A percentile compares a stretch with the other conserved stretches of the same genome.
phyloP scores from a whole-genome alignment of 768 basidiomycete genomes.

The Amanita molliuscula region DNA sequence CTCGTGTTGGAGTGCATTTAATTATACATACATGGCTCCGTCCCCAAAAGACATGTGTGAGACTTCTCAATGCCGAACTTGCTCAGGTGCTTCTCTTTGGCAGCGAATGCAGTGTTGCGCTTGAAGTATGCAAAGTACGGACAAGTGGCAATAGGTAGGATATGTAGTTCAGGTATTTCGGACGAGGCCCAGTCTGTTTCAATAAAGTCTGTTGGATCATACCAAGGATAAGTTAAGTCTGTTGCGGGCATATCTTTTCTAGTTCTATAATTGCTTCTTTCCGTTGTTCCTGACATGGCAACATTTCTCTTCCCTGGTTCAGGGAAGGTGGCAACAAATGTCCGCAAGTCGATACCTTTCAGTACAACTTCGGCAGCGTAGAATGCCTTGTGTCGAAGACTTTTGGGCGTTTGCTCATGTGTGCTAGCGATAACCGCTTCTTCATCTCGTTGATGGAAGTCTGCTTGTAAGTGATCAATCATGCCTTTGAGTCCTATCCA shows the following conservation, averaged over 20 bases:
- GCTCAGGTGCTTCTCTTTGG: conserved; percentile 33
- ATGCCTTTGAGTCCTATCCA: conserved; percentile 82
- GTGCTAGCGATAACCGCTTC: conserved; percentile 55
- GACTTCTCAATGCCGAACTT: conserved; percentile 86
- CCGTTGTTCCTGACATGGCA: conserved; percentile 33
- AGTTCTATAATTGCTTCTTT: conserved; percentile 38
- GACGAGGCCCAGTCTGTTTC: conserved; percentile 61
- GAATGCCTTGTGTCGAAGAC: conserved; percentile 70
- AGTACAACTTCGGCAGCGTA: conserved; percentile 81
- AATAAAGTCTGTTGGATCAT: conserved; percentile 72
- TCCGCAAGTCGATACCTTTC: conserved; percentile 66
- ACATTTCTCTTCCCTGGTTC: conserved; percentile 60
- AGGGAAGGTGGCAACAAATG: conserved; percentile 66
- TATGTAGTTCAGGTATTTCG: conserved; percentile 47
- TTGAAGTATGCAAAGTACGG: conserved; percentile 81
- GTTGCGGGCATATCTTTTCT: conserved; percentile 33
- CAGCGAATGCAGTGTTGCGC: conserved; percentile 34
- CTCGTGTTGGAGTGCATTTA: neutral
- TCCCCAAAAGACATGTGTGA: conserved; percentile 72
- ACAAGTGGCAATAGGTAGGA: conserved; percentile 65
- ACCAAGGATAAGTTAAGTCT: conserved; percentile 49
- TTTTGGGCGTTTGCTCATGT: conserved; percentile 45
- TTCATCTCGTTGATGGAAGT: conserved; percentile 88
- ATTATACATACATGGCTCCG: conserved; percentile 48
- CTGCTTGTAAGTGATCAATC: conserved; percentile 74